Conservation (phyloP, 306 rosid species). For the Quercus parvula region DNA sequence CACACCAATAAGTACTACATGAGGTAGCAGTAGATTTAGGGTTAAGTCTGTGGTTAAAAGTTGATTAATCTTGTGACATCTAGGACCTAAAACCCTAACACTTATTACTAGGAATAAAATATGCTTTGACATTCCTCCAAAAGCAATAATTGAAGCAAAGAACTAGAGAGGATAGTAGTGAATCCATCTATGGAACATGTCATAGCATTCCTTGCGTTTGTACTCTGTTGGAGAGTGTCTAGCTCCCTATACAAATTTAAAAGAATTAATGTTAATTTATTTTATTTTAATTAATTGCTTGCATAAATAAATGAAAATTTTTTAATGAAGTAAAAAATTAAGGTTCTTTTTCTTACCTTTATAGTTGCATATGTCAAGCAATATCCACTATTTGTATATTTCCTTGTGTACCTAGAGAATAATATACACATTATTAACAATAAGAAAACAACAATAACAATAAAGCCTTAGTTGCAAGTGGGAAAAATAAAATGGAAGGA, state of each 20-base stretch:
- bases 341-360: slow-evolving; percentile 3
- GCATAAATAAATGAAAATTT: neutral
- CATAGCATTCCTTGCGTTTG: slow-evolving; percentile 19
- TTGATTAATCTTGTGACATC: too few relatives aligned
- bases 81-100: too few relatives aligned
- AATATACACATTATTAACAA: neutral
- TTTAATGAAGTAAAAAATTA: neutral
- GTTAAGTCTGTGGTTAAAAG: too few relatives aligned
- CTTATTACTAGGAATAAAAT: too few relatives aligned
- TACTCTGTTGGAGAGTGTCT: slow-evolving; percentile 24
- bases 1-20: too few relatives aligned
- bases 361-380: slow-evolving; percentile 20
- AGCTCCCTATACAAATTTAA: slow-evolving; percentile 7
- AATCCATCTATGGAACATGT: slow-evolving; percentile 12
- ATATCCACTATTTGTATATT: slow-evolving; percentile 5
- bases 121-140: too few relatives aligned
- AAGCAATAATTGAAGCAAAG: neutral
- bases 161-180: slow-evolving; percentile 14
- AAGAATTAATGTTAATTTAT: neutral
- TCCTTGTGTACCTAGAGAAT: slow-evolving; percentile 10
- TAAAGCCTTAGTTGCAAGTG: too few relatives aligned
- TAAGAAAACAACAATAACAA: neutral
- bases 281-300: neutral
- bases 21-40: too few relatives aligned
- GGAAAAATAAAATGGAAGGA: neutral